Percentiles rank a stretch among this genome's conserved stretches.
Evolutionary conservation across 2,329 filamentous ascomycete species (phyloP).

Genomic region (Claviceps monticola): DNA sequence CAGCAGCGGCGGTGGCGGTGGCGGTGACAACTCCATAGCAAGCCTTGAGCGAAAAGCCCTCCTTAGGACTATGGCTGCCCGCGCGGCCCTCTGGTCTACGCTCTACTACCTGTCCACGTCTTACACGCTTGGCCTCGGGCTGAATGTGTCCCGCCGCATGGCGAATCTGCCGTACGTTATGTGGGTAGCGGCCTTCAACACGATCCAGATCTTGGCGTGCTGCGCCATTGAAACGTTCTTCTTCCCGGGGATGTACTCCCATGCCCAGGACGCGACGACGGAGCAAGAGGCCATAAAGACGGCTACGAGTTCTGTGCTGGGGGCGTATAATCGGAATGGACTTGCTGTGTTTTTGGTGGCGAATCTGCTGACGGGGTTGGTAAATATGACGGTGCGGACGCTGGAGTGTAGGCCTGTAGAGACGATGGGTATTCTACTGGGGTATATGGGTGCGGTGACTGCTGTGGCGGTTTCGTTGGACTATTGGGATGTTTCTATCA

Average conservation of each 20-base stretch:
- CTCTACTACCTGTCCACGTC: slow-evolving; percentile 58
- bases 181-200: slow-evolving; percentile 89
- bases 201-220: slow-evolving; percentile 65
- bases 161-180: slow-evolving; percentile 90
- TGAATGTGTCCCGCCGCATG: slow-evolving; percentile 72
- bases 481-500: slow-evolving; percentile 52
- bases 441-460: slow-evolving; percentile 56
- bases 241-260: slow-evolving; percentile 57
- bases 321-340: slow-evolving; percentile 80
- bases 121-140: slow-evolving; percentile 54
- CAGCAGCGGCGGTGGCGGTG: slow-evolving; percentile 31
- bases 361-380: slow-evolving; percentile 75
- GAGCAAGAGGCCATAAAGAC: slow-evolving; percentile 51
- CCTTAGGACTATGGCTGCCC: slow-evolving; percentile 47
- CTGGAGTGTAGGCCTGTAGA: slow-evolving; percentile 50
- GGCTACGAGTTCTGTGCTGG: slow-evolving; percentile 69
- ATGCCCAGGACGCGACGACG: slow-evolving; percentile 32
- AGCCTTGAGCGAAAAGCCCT: slow-evolving; percentile 40
- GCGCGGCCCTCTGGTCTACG: slow-evolving; percentile 52
- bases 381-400: slow-evolving; percentile 80
- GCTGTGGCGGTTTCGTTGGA: slow-evolving; percentile 55
- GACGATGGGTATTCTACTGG: slow-evolving; percentile 62
- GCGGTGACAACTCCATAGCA: slow-evolving; percentile 27
- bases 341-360: slow-evolving; percentile 73
- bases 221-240: slow-evolving; percentile 63